Base-by-base conservation (phyloP, 176 grass and related monocot species). In the Rhynchospora breviuscula region DNA sequence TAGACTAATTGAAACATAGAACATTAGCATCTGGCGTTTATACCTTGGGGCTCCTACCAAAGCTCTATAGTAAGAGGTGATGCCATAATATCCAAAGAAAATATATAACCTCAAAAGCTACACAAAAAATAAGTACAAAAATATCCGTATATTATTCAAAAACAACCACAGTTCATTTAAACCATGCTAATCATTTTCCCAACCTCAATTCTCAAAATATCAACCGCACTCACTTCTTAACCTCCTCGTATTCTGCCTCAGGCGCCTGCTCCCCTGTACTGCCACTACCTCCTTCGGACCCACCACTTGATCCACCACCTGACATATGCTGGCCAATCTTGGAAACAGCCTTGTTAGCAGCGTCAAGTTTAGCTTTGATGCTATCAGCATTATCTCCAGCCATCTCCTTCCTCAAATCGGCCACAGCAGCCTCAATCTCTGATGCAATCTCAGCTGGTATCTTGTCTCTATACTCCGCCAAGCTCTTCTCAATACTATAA, bases 321-420 rank as follows among this genome's bases (percentile, higher is more conserved):
- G 85, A 87, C 89, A 94, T 94, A 81, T 94, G 89, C 49, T 94
- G 85, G 13, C 92, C 92, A 51, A 91, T 91, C 87, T 94, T 91
- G 43, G 87, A 91, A 44, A 94, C 92, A 7, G 92, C 92, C 75
- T 91, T 91, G 83, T 94, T 94, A 61, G 92, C 89, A 0, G 74
- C 89, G 19, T 91, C 92, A 26, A 94, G 81, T 67, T 89, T 91
- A 10, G 87, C 89, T 79, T 91, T 94, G 67, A 94, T 94, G 78
- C 70, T 87, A 59, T 91, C 85, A 47, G 85, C 59, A 14, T 86
- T 81, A 1, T 94, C 92, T 15, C 87, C 88, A 2, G 72, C 73
- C 92, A 94, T 91, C 73, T 91, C 92, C 79, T 88, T 87, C 12
- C 89, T 84, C 74, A 94, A 73, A 21, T 94, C 92, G 25, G 92